Evolutionary conservation across 306 rosid species (phyloP).

Genomic region (Cucumis cinereus): DNA sequence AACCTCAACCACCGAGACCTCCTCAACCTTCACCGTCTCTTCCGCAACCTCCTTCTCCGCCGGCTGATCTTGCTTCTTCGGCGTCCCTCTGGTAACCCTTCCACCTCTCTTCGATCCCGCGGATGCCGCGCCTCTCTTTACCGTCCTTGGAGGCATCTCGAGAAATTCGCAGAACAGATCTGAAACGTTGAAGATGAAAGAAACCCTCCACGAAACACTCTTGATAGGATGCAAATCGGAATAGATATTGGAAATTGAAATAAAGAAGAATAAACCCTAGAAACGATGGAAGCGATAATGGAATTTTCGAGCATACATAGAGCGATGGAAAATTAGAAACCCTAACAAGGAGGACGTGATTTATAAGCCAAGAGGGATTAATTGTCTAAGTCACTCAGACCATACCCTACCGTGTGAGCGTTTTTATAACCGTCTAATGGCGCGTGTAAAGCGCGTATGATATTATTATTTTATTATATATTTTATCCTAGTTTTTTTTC

Average conservation of each 20-base stretch:
- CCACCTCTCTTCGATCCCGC: slow-evolving; percentile 50
- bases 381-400: background rate
- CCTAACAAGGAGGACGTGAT: background rate
- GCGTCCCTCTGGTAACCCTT: slow-evolving; percentile 39
- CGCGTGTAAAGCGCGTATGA: background rate
- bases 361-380: background rate
- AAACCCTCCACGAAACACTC: background rate
- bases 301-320: background rate
- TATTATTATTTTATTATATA: too few relatives aligned
- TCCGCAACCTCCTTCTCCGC: slow-evolving; percentile 26
- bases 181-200: background rate
- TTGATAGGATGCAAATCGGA: too few relatives aligned
- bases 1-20: slow-evolving; percentile 10
- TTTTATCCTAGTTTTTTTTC: too few relatives aligned
- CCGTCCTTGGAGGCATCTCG: slow-evolving; percentile 75
- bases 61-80: slow-evolving; percentile 45
- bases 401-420: background rate
- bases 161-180: background rate
- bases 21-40: slow-evolving; percentile 32
- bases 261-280: background rate
- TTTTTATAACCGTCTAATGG: background rate
- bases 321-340: slow-evolving; percentile 1
- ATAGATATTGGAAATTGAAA: background rate
- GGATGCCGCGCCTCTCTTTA: slow-evolving; percentile 60
- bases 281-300: background rate